These are phyloP conservation scores for Candida tibetensis DNA, from an alignment of 805 yeast genomes.

Conservation along the genomic window DNA sequence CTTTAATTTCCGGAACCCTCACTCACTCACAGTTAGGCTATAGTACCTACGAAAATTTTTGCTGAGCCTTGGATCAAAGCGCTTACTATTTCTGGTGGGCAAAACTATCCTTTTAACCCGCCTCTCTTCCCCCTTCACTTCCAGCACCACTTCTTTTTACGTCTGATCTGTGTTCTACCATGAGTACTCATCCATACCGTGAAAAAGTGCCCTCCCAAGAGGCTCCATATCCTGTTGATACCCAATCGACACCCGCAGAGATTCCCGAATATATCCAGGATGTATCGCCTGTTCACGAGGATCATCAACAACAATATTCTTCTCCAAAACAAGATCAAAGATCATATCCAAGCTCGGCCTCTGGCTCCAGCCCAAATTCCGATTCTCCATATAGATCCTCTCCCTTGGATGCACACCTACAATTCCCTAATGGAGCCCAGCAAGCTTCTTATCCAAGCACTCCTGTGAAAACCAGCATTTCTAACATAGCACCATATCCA, in stretches of 20 bases:
- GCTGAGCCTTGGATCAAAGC: too few relatives aligned
- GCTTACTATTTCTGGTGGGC: too few relatives aligned
- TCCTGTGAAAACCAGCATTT: not conserved
- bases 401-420: not conserved
- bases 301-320: too few relatives aligned
- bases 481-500: conserved; percentile 12
- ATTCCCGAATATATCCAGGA: conserved; percentile 1
- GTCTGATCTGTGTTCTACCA: conserved; percentile 1
- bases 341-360: not conserved
- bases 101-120: too few relatives aligned
- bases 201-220: conserved; percentile 16
- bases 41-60: too few relatives aligned
- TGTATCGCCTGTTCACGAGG: conserved; percentile 1
- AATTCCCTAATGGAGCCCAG: too few relatives aligned
- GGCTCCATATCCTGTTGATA: conserved; percentile 12
- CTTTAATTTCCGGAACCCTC: too few relatives aligned
- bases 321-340: not conserved
- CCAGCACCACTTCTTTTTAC: not conserved
- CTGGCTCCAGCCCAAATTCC: not conserved
- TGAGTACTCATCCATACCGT: conserved; percentile 29
- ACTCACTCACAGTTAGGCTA: too few relatives aligned
- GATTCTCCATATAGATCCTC: not conserved
- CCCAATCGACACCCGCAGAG: conserved; percentile 4
- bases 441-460: not conserved
- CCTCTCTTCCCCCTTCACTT: too few relatives aligned